Conservation (phyloP, 208 protist genomes). For the Herpetomonas muscarum region DNA sequence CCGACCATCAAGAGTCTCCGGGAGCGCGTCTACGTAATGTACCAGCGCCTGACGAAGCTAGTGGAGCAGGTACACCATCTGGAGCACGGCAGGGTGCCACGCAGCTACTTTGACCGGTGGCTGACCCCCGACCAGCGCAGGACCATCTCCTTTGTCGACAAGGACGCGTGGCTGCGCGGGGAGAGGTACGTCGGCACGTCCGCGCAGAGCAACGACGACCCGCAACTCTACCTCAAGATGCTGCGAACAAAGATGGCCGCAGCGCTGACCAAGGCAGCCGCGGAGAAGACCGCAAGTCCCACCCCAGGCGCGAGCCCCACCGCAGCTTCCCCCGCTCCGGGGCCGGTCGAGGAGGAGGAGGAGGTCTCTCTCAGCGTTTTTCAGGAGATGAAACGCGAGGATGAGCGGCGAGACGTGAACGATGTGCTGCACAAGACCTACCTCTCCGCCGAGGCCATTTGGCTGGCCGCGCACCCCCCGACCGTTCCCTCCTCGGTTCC, state of each 20-base stretch:
- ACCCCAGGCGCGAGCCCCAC: no score
- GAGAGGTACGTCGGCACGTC: conserved; percentile 52
- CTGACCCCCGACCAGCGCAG: conserved; percentile 75
- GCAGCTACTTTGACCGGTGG: conserved; percentile 80
- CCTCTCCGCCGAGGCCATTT: conserved; percentile 67
- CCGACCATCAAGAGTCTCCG: conserved; percentile 66
- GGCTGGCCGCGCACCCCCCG: conserved; percentile 54
- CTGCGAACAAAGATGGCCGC: conserved; percentile 39
- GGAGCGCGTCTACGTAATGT: conserved; percentile 69
- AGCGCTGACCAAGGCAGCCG: conserved; percentile 11
- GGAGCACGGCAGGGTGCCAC: conserved; percentile 74
- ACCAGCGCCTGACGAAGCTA: conserved; percentile 71
- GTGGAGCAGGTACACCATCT: conserved; percentile 84
- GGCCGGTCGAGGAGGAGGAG: conserved; percentile 39
- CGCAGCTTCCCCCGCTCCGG: conserved; percentile 4
- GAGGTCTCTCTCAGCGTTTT: conserved; percentile 81
- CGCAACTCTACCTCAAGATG: conserved; percentile 38
- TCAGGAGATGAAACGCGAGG: conserved; percentile 85
- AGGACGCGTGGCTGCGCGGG: conserved; percentile 75
- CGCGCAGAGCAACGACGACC: conserved; percentile 4
- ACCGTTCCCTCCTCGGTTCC: conserved; percentile 47
- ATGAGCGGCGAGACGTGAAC: conserved; percentile 70
- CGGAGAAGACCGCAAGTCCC: conserved; percentile 6
- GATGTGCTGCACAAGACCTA: conserved; percentile 64
- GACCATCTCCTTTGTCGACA: conserved; percentile 76